A percentile compares a stretch with the other conserved stretches of the same genome.
phyloP scores from a whole-genome alignment of 371 early-diverging fungal species.

The Chytridiales sp. region DNA sequence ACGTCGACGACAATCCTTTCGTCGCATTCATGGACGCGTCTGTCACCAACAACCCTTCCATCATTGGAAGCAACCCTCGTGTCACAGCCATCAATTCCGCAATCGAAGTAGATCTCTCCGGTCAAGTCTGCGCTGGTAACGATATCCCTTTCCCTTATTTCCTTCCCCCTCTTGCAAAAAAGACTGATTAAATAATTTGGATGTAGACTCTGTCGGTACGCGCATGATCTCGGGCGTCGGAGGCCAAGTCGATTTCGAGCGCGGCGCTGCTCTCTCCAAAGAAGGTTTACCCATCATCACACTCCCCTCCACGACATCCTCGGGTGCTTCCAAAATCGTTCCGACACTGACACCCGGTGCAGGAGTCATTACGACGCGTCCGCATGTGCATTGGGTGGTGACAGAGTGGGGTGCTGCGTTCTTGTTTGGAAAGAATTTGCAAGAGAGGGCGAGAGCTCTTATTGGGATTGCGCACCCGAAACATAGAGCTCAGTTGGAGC shows the following conservation, averaged over 20 bases:
- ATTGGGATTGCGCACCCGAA: slow-evolving; percentile 53
- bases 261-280: slow-evolving; percentile 46
- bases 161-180: too few species aligned
- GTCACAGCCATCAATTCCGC: slow-evolving; percentile 53
- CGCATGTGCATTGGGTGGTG: slow-evolving; percentile 47
- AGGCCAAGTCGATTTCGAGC: slow-evolving; percentile 55
- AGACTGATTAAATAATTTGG: neutral
- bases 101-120: slow-evolving; percentile 53
- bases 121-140: slow-evolving; percentile 54
- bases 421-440: slow-evolving; percentile 48
- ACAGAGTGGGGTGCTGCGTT: slow-evolving; percentile 50
- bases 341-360: slow-evolving; percentile 36
- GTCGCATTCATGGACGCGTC: slow-evolving; percentile 42
- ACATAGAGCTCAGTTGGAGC: slow-evolving; percentile 41
- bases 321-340: slow-evolving; percentile 44
- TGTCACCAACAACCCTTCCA: slow-evolving; percentile 44
- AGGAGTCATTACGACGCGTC: slow-evolving; percentile 48
- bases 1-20: slow-evolving; percentile 48
- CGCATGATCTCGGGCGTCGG: slow-evolving; percentile 49
- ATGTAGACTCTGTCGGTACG: slow-evolving; percentile 42
- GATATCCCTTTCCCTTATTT: slow-evolving; percentile 3
- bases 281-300: slow-evolving; percentile 53
- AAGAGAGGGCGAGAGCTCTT: slow-evolving; percentile 44
- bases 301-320: slow-evolving; percentile 40
- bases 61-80: slow-evolving; percentile 45